These are phyloP conservation scores for Hericium rajendrae DNA, from an alignment of 768 basidiomycete species.

Conservation along the genomic window DNA sequence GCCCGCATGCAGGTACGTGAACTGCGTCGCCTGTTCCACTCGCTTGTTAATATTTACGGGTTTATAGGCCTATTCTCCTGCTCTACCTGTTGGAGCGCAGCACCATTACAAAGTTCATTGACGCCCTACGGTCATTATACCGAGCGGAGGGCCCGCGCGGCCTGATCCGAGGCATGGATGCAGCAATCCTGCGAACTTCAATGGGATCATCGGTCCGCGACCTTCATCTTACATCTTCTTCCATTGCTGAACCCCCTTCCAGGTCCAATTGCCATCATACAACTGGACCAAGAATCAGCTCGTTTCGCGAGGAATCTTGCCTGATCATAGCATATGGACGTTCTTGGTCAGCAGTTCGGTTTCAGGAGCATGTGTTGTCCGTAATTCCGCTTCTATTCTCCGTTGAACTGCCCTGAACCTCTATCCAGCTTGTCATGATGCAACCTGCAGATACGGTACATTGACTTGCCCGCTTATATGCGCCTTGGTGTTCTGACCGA, in stretches of 20 bases:
- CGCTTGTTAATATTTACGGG: too few species aligned
- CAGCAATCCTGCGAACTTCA: constrained; percentile 85
- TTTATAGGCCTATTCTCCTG: constrained; percentile 82
- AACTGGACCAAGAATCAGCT: constrained; percentile 85
- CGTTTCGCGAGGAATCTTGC: constrained; percentile 54
- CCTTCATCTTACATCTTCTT: neutral
- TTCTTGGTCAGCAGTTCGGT: constrained; percentile 83
- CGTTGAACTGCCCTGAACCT: constrained; percentile 5
- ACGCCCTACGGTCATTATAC: constrained; percentile 77
- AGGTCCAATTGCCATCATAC: constrained; percentile 94
- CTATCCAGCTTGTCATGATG: constrained; percentile 72
- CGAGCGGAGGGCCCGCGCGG: constrained; percentile 70
- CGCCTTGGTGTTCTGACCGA: neutral
- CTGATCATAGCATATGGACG: constrained; percentile 74
- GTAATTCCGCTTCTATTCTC: constrained; percentile 20
- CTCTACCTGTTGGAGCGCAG: constrained; percentile 89
- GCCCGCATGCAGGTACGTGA: constrained; percentile 84
- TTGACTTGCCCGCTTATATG: constrained; percentile 11
- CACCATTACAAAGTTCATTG: constrained; percentile 81
- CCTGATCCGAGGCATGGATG: constrained; percentile 83
- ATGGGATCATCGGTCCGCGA: constrained; percentile 78
- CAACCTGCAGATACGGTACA: constrained; percentile 85
- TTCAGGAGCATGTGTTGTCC: constrained; percentile 86
- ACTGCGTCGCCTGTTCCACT: too few species aligned
- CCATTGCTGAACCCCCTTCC: constrained; percentile 1